These are phyloP conservation scores for Fusarium phyllophilum DNA, from an alignment of 2,329 filamentous ascomycete genomes.

Conservation along the genomic window DNA sequence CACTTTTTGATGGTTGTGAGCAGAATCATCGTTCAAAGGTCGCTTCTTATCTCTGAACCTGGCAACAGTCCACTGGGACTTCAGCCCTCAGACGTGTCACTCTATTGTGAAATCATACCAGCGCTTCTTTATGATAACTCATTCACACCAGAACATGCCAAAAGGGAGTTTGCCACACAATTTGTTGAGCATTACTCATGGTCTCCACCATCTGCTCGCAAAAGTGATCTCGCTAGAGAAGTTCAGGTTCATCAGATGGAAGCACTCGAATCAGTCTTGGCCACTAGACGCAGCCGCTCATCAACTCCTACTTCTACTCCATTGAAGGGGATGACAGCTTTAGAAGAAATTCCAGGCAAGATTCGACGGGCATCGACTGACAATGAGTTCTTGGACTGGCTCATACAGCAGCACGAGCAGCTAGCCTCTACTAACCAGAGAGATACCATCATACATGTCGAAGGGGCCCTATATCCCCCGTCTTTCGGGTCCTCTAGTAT, in stretches of 20 bases:
- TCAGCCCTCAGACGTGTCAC: rapidly evolving
- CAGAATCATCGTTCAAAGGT: neutral
- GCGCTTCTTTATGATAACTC: neutral
- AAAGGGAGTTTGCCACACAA: neutral
- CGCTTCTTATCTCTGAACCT: neutral
- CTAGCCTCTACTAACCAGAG: neutral
- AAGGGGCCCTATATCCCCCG: neutral
- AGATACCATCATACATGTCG: neutral
- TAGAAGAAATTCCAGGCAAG: rapidly evolving
- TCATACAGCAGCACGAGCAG: neutral
- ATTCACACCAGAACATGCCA: neutral
- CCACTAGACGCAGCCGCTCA: neutral
- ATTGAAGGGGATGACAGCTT: neutral
- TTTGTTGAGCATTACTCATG: neutral
- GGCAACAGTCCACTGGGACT: neutral
- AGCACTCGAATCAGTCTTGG: neutral
- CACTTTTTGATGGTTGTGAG: neutral
- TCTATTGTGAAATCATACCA: neutral
- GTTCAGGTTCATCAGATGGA: neutral
- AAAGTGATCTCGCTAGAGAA: neutral
- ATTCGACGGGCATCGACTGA: neutral
- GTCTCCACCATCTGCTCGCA: neutral
- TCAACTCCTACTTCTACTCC: neutral
- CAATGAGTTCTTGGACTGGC: neutral
- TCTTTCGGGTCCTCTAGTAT: neutral